A percentile compares a stretch with the other conserved stretches of the same genome.
Evolutionary conservation across 495 filamentous ascomycete species (phyloP).

Genomic region (Podospora pseudoanserina): DNA sequence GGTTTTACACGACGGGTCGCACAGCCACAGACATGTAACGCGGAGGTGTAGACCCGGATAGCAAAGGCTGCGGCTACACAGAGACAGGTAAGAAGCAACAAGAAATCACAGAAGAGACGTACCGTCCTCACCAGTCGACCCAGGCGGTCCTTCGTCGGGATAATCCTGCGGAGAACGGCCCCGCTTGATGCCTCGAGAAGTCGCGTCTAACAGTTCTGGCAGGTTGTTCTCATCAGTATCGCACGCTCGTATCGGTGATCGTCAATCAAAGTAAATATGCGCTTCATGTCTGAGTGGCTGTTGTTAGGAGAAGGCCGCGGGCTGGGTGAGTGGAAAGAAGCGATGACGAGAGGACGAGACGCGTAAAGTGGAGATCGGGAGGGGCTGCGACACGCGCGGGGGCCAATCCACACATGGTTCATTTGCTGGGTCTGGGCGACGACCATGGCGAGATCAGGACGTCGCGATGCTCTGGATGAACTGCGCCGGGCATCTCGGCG

Average conservation of each 20-base stretch:
- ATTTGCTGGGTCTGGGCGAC: neutral
- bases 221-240: constrained; percentile 26
- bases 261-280: neutral
- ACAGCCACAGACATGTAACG: constrained; percentile 36
- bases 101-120: constrained; percentile 46
- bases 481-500: neutral
- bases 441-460: neutral
- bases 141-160: constrained; percentile 56
- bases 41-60: constrained; percentile 20
- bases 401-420: neutral
- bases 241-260: neutral
- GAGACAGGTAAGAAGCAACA: constrained; percentile 25
- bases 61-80: constrained; percentile 34
- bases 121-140: constrained; percentile 76
- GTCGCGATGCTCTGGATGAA: neutral
- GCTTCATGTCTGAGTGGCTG: neutral
- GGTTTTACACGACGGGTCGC: constrained; percentile 32
- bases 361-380: constrained; percentile 7
- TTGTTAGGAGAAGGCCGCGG: neutral
- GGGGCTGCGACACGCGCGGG: constrained; percentile 3
- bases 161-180: constrained; percentile 85
- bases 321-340: neutral
- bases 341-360: constrained; percentile 4
- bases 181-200: constrained; percentile 78
- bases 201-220: constrained; percentile 39